Conservation (phyloP, 495 filamentous ascomycete species). For the Penicillium coprophilum region DNA sequence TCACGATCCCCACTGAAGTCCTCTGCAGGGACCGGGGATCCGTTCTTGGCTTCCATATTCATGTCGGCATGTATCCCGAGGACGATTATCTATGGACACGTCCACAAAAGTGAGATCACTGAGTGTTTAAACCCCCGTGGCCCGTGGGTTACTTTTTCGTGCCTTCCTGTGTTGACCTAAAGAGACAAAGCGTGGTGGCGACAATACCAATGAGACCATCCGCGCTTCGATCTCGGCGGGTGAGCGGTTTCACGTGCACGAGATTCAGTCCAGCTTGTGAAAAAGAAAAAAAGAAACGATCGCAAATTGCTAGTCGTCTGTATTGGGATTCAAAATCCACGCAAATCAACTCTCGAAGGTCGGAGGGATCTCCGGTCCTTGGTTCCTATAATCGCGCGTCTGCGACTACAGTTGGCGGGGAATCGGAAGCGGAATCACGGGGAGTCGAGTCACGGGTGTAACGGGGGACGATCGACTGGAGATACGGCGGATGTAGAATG, state of each 20-base stretch:
- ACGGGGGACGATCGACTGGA: constrained; percentile 30
- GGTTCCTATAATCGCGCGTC: constrained; percentile 26
- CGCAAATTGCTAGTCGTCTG: constrained; percentile 6
- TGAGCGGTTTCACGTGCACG: constrained; percentile 23
- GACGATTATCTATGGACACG: neutral
- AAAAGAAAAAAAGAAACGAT: constrained; percentile 3
- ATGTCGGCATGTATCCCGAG: constrained; percentile 45
- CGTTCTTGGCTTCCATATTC: constrained; percentile 52
- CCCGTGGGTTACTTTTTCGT: neutral
- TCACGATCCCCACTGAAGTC: constrained; percentile 53
- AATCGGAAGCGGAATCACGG: constrained; percentile 13
- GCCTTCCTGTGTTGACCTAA: constrained; percentile 16
- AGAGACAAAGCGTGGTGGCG: constrained; percentile 19
- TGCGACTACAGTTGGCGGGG: constrained; percentile 28
- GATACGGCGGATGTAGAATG: constrained; percentile 11
- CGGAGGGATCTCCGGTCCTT: constrained; percentile 3
- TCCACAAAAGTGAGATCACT: neutral
- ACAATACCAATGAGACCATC: constrained; percentile 22
- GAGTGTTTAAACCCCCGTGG: constrained; percentile 3
- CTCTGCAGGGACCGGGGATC: constrained; percentile 40
- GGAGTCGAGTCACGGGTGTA: constrained; percentile 27
- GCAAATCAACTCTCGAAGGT: neutral
- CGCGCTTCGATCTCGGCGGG: constrained; percentile 23
- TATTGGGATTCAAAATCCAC: constrained; percentile 1
- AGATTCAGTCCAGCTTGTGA: constrained; percentile 11